These are phyloP conservation scores for Cardamine occulta DNA, from an alignment of 345 rosid species.

Conservation along the genomic window DNA sequence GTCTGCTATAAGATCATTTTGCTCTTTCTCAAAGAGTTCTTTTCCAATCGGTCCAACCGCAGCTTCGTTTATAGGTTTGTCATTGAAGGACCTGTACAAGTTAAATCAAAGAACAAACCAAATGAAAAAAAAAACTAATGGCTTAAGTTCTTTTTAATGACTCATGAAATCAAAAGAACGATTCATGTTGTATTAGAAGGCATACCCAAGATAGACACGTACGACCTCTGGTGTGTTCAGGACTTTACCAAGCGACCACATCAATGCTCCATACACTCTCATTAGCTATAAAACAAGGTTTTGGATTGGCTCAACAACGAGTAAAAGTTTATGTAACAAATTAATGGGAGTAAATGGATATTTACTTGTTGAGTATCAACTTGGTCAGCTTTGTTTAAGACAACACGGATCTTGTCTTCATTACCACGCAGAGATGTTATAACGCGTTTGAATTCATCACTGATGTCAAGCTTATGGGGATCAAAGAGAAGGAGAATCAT, in stretches of 20 bases:
- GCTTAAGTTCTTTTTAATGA: not conserved
- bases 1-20: constrained; percentile 78
- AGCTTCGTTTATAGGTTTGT: constrained; percentile 69
- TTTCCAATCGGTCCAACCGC: constrained; percentile 68
- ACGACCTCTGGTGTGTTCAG: constrained; percentile 88
- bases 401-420: constrained; percentile 95
- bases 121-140: not conserved
- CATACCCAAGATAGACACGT: constrained; percentile 93
- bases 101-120: not conserved
- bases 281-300: constrained; percentile 57
- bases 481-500: constrained; percentile 93
- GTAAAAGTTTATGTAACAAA: not conserved
- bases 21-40: constrained; percentile 91
- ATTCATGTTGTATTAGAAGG: not conserved
- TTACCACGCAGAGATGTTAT: constrained; percentile 86
- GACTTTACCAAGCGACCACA: constrained; percentile 99
- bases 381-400: constrained; percentile 94
- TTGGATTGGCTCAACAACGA: not conserved
- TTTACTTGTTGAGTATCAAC: constrained; percentile 91
- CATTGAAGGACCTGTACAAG: constrained; percentile 78
- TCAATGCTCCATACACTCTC: constrained; percentile 96
- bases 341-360: not conserved
- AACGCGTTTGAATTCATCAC: constrained; percentile 93
- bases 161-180: not conserved
- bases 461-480: constrained; percentile 93